Conservation (phyloP, 768 basidiomycete genomes). For the Fomitopsis serialis region DNA sequence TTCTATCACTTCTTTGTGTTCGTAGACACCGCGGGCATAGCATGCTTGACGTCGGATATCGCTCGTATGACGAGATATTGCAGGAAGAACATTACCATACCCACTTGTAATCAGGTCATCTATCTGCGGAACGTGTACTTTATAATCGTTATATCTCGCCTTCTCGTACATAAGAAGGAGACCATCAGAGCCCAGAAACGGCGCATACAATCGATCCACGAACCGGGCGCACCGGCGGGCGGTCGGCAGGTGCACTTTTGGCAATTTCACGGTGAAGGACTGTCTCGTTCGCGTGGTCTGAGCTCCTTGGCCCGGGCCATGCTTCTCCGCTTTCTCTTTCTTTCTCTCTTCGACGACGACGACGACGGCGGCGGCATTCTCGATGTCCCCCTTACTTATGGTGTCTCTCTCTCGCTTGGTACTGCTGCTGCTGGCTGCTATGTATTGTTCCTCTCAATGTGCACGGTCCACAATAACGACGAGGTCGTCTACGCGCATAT, state of each 20-base stretch:
- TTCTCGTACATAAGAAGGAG: background rate
- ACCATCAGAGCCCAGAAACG: background rate
- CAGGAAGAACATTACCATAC: background rate
- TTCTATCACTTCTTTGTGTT: background rate
- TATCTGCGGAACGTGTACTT: background rate
- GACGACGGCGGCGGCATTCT: background rate
- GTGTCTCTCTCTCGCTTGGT: background rate
- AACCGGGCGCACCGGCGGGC: constrained; percentile 3
- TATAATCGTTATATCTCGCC: background rate
- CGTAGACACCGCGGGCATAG: background rate
- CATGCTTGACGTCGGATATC: background rate
- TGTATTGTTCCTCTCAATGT: background rate
- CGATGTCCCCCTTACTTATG: background rate
- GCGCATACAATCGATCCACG: background rate
- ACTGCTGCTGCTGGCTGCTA: background rate
- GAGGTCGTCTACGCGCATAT: constrained; percentile 7
- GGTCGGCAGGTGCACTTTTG: constrained; percentile 8
- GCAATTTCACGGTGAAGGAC: constrained; percentile 20
- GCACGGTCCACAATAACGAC: background rate
- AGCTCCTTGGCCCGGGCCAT: constrained; percentile 9
- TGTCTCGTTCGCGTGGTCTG: constrained; percentile 20
- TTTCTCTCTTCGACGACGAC: background rate
- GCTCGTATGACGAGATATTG: background rate
- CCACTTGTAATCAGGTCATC: background rate
- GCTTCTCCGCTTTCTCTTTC: constrained; percentile 13